Percentiles rank a stretch among this genome's conserved stretches.
Evolutionary conservation across 352 stramenopile species (phyloP).

Genomic region (Achlya hypogyna): DNA sequence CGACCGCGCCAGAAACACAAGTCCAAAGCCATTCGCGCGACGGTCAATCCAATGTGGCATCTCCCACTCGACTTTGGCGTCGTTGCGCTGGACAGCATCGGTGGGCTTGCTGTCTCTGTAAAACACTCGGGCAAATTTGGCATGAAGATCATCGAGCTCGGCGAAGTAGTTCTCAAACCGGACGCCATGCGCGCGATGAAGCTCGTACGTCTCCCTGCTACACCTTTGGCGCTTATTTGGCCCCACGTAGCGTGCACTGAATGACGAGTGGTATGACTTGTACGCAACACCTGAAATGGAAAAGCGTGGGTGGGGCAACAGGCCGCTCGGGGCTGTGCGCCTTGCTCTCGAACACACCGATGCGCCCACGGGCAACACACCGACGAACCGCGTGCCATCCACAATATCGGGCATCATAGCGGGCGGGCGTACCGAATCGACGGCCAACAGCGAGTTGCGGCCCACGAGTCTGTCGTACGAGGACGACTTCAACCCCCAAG

Average conservation of each 20-base stretch:
- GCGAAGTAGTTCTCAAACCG: constrained; percentile 16
- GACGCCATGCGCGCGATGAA: constrained; percentile 18
- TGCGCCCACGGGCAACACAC: background rate
- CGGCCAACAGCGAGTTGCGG: background rate
- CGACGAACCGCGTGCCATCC: background rate
- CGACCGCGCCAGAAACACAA: constrained; percentile 5
- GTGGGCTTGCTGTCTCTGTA: constrained; percentile 13
- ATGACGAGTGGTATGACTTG: constrained; percentile 14
- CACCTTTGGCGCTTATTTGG: background rate
- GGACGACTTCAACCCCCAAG: background rate
- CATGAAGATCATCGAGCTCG: constrained; percentile 10
- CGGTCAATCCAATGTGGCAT: constrained; percentile 16
- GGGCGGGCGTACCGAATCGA: background rate
- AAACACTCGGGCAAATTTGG: constrained; percentile 14
- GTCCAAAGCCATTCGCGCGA: constrained; percentile 16
- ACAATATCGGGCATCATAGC: background rate
- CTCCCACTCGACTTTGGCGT: constrained; percentile 12
- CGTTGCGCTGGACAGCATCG: background rate
- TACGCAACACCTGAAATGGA: constrained; percentile 12
- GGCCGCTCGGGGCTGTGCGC: constrained; percentile 9
- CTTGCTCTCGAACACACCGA: background rate
- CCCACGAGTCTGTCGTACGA: background rate
- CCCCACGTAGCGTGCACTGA: background rate
- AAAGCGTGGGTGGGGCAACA: constrained; percentile 5
- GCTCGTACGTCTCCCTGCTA: background rate